phyloP scores from a whole-genome alignment of 2,329 filamentous ascomycete species.

The Graphium sp. region DNA sequence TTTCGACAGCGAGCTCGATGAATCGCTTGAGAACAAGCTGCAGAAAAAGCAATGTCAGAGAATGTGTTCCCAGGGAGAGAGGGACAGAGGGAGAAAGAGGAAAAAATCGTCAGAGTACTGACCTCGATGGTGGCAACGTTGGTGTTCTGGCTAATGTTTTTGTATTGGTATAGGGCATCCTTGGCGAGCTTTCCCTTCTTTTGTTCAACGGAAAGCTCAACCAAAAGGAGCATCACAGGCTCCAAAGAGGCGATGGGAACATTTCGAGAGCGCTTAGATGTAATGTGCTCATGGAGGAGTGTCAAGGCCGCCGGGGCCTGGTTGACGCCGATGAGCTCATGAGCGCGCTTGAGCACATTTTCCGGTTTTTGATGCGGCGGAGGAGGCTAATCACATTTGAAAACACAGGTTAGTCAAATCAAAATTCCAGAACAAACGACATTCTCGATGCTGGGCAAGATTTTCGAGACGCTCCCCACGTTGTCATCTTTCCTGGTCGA shows the following conservation, averaged over 20 bases:
- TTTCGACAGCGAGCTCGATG: slow-evolving; percentile 90
- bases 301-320: slow-evolving; percentile 84
- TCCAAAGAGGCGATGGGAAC: slow-evolving; percentile 90
- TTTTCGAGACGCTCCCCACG: too few species aligned
- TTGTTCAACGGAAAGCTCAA: slow-evolving; percentile 90
- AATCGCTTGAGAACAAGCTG: slow-evolving; percentile 90
- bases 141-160: slow-evolving; percentile 98
- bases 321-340: slow-evolving; percentile 96
- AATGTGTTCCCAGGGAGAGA: neutral
- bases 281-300: slow-evolving; percentile 97
- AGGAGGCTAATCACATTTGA: slow-evolving; percentile 77
- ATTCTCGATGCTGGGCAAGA: too few species aligned
- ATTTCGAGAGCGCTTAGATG: slow-evolving; percentile 93
- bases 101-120: slow-evolving; percentile 10
- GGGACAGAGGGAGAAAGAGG: neutral
- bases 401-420: slow-evolving; percentile 1
- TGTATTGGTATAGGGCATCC: slow-evolving; percentile 98
- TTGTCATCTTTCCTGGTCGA: too few species aligned
- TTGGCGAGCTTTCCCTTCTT: slow-evolving; percentile 98
- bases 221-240: slow-evolving; percentile 95
- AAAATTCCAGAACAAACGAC: too few species aligned
- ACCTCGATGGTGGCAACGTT: slow-evolving; percentile 97
- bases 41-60: slow-evolving; percentile 4
- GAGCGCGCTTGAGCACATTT: slow-evolving; percentile 96
- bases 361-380: slow-evolving; percentile 95